Evolutionary conservation across 495 filamentous ascomycete species (phyloP), one percentile per base, ranked within the genome.

Genomic region (Penicillium pancosmium): DNA sequence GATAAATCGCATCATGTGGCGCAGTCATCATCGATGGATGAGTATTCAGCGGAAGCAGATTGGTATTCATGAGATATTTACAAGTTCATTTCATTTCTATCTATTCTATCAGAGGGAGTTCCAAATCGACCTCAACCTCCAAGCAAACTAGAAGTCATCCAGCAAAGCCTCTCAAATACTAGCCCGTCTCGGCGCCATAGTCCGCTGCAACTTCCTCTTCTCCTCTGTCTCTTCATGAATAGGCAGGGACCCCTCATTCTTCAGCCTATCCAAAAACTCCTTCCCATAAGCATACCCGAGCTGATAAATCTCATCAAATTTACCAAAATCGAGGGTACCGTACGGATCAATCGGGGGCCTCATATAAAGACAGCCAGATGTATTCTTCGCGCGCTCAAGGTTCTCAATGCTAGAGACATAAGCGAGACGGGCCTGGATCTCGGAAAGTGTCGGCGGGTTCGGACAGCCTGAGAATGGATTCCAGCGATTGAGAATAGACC

Each of bases 391-490:
- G 19, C 92, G 82, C 71, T 99, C 94, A 12, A 99, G 79, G 47
- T 93, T 94, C 67, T 97, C 95, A 5, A 96, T 91, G 25, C 87
- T 91, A 3, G 86, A 91, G 9, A 99, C 94, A 66, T 99, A 99
- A 4, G 94, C 95, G 2, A 99, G 81, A 6, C 93, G 83, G 5
- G 90, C 91, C 77, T 98, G 95, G 60, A 98, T 98, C 71, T 98
- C 94, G 3, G 92, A 91, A 2, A 98, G 79, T 5, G 94, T 98
- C 0, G 95, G 95, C 2, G 94, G 94, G 59, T 98, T 98, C 1
- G 93, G 88, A 54, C 83, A 83, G 2, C 82, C 79, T 0, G 90
- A 93, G 69, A 98, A 92, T 0, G 94, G 93, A 67, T 98, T 98
- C 95, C 95, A 98, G 55, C 94, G 84, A 66, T 98, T 98, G 60